Evolutionary conservation across 1,284 basidiomycete species (phyloP), one percentile per base, ranked within the genome.

Genomic region (Earliella scabrosa): DNA sequence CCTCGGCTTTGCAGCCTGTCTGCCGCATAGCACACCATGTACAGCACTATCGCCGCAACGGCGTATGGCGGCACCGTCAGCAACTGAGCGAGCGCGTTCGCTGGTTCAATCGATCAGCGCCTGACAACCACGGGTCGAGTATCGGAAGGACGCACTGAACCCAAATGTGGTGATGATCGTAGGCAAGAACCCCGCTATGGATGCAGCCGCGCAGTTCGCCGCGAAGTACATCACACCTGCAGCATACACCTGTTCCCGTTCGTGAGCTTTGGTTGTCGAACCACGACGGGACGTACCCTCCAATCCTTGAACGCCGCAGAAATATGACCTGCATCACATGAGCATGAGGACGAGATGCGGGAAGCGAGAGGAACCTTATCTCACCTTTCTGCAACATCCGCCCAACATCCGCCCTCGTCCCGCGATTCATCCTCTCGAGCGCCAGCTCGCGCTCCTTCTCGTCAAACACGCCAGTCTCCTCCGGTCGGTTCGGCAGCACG

Each of bases 51-150:
- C 4, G 89, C 82, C 0, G 90, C 85, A 10, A 87, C 83, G 3
- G 84, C 88, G 64, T 93, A 93, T 14, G 92, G 92, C 3, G 93
- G 93, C 4, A 95, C 91, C 0, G 92, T 90, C 62, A 90, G 74
- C 4, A 90, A 67, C 60, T 90, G 88, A 0, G 87, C 85, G n/a
- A 76, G 64, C 0, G 82, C 82, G 49, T 77, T 70, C 18, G 77
- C 83, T 83, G 34, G n/a, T n/a, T n/a, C n/a, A n/a, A n/a, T n/a
- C n/a, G n/a, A n/a, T n/a, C n/a, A n/a, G n/a, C n/a, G n/a, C n/a
- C n/a, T n/a, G n/a, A n/a, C n/a, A n/a, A n/a, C n/a, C n/a, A n/a
- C n/a, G n/a, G n/a, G n/a, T n/a, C n/a, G n/a, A n/a, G n/a, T n/a
- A n/a, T n/a, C n/a, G n/a, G n/a, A n/a, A n/a, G n/a, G n/a, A 41